These are phyloP conservation scores for Dillenia turbinata DNA, from an alignment of 164 flowering plant species.

Conservation along the genomic window DNA sequence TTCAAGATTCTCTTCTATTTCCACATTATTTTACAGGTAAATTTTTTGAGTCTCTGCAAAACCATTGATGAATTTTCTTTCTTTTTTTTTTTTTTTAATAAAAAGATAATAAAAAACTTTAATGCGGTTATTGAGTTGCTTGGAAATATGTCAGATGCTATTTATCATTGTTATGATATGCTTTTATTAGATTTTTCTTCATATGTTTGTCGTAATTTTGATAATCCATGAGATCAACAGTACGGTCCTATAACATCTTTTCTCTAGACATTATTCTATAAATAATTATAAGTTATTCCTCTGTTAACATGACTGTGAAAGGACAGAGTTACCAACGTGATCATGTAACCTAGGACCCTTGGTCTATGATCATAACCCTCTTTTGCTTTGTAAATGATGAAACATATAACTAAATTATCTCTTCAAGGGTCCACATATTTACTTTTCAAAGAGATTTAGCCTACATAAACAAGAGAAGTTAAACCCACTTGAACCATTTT, in stretches of 20 bases:
- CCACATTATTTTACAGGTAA: slow-evolving; percentile 72
- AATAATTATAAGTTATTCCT: too few relatives aligned
- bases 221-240: too few relatives aligned
- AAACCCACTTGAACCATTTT: slow-evolving; percentile 1
- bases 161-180: too few relatives aligned
- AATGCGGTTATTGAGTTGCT: too few relatives aligned
- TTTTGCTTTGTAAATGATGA: slow-evolving; percentile 20
- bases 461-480: background rate
- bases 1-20: slow-evolving; percentile 51
- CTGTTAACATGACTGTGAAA: too few relatives aligned
- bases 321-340: background rate
- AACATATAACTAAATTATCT: background rate
- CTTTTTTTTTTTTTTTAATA: too few relatives aligned
- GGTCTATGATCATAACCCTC: slow-evolving; percentile 2
- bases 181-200: background rate
- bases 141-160: too few relatives aligned
- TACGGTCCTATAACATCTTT: too few relatives aligned
- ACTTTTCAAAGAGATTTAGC: background rate
- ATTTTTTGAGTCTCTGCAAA: background rate
- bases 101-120: too few relatives aligned
- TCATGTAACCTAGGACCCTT: slow-evolving; percentile 15
- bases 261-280: too few relatives aligned
- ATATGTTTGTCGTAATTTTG: background rate
- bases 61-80: background rate
- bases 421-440: background rate